Conservation (phyloP, 495 filamentous ascomycete genomes). For the Aspergillus saccharolyticus region DNA sequence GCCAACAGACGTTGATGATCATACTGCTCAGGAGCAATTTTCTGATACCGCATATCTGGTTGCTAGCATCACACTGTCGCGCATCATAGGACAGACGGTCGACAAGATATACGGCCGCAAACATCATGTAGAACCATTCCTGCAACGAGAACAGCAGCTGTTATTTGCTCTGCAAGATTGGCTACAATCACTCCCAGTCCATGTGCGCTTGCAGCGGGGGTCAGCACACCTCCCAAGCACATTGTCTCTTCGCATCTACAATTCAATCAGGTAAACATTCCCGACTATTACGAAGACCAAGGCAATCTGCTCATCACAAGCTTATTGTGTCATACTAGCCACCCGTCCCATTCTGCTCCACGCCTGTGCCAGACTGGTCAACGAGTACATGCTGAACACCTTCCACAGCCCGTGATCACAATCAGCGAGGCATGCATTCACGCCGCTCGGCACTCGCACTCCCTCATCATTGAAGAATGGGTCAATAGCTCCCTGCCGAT, state of each 20-base stretch:
- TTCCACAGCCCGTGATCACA: slow-evolving; percentile 20
- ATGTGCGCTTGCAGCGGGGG: slow-evolving; percentile 19
- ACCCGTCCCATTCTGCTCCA: slow-evolving; percentile 29
- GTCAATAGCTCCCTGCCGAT: slow-evolving; percentile 29
- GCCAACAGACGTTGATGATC: slow-evolving; percentile 17
- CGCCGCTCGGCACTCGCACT: slow-evolving; percentile 26
- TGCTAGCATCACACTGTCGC: slow-evolving; percentile 20
- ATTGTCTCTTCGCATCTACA: slow-evolving; percentile 29
- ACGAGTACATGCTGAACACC: slow-evolving; percentile 8
- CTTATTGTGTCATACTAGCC: slow-evolving; percentile 28
- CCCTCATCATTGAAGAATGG: slow-evolving; percentile 33
- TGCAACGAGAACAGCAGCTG: slow-evolving; percentile 28
- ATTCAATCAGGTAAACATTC: slow-evolving; percentile 28
- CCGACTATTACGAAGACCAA: neutral
- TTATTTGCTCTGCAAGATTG: slow-evolving; percentile 27
- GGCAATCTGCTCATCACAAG: neutral
- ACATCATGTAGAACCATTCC: slow-evolving; percentile 19
- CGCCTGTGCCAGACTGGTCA: slow-evolving; percentile 19
- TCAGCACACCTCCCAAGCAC: slow-evolving; percentile 15
- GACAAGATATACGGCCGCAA: slow-evolving; percentile 28
- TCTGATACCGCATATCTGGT: slow-evolving; percentile 23
- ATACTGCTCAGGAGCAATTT: slow-evolving; percentile 19
- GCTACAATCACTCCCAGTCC: slow-evolving; percentile 23
- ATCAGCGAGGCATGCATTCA: slow-evolving; percentile 32
- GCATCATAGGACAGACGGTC: slow-evolving; percentile 22